Evolutionary conservation across 176 grass and related monocot genomes (phyloP), one percentile per base, ranked within the genome.

Genomic region (Bonia amplexicaulis): DNA sequence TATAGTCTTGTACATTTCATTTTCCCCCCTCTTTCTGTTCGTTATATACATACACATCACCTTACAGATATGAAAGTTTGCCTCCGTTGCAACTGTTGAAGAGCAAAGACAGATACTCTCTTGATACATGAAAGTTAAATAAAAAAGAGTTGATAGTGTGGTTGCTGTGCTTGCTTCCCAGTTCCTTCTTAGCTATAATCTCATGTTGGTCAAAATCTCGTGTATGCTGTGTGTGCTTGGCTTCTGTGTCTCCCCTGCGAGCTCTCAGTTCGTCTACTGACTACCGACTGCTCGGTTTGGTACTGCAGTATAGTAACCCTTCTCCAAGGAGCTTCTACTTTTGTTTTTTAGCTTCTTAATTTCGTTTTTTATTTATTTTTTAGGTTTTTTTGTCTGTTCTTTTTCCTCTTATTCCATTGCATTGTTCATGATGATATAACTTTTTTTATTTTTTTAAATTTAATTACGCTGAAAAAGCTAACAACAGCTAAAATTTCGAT

Each of bases 1-100:
- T 86, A 46, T 86, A 66, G 78, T 27, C 71, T 61, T 94, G 87
- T 88, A 82, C 81, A 89, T 91, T 87, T 88, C 70, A 6, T 68
- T 31, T 22, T 62, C 74, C 69, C 51, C 8, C 6, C 16, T 44
- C 44, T 63, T 85, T 74, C 27, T 19, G 35, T 90, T 88, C 47
- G 6, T 61, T 83, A 69, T 72, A 90, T 82, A 54, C 87, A 91
- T 78, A 76, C 45, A 78, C 77, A 76, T 87, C 69, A 82, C 82
- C 75, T 83, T 65, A 86, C 71, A 76, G 82, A 90, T 87, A 75
- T 74, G 37, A 81, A 87, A 79, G 67, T 41, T 76, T 79, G 64
- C 77, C 49, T 29, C 45, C 49, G 5, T 46, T 88, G 48, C 73
- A 75, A 78, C 70, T 85, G 27, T 76, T 84, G 71, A 66, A 82